Evolutionary conservation across 1,284 basidiomycete species (phyloP), one percentile per base, ranked within the genome.

Genomic region (Paramarasmius palmivorus): DNA sequence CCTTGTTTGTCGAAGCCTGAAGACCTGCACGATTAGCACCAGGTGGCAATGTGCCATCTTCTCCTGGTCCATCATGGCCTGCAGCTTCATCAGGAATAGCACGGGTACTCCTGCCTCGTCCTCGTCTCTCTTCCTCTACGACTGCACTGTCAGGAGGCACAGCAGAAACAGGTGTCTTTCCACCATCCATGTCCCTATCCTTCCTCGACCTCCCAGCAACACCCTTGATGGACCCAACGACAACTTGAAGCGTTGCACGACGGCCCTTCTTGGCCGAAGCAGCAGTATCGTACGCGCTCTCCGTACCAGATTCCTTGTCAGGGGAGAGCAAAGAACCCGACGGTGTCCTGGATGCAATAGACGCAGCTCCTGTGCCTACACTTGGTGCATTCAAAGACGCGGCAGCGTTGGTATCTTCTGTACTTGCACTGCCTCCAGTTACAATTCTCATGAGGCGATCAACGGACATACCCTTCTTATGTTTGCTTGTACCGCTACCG

Each of bases 171-270:
- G 76, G 71, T 0, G 76, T 74, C 17, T 45, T 1, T 68, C 68
- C 45, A 69, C 64, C 52, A 65, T 45, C 42, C 3, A n/a, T 15
- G 26, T 25, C 42, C n/a, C 67, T 68, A 64, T 75, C 76, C 41
- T 57, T 61, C 48, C 79, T 75, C 23, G 73, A 74, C 66, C 23
- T 26, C 12, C 23, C 25, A 25, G 42, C 41, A 25, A 26, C 77
- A 49, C 81, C 77, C 56, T 76, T 81, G 60, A 92, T 73, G 5
- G 89, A 88, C 61, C 91, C 89, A 3, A 91, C 88, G 81, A 93
- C 90, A 44, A 92, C 82, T 0, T 88, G 92, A 52, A 93, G 74
- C 1, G 92, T 93, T 68, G 90, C 92, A 58, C 65, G 73, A 76
- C 75, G 86, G 85, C 78, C 81, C 83, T 58, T 65, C 67, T 25